These are phyloP conservation scores for Tuber indicum DNA, from an alignment of 495 filamentous ascomycete genomes.

Conservation along the genomic window DNA sequence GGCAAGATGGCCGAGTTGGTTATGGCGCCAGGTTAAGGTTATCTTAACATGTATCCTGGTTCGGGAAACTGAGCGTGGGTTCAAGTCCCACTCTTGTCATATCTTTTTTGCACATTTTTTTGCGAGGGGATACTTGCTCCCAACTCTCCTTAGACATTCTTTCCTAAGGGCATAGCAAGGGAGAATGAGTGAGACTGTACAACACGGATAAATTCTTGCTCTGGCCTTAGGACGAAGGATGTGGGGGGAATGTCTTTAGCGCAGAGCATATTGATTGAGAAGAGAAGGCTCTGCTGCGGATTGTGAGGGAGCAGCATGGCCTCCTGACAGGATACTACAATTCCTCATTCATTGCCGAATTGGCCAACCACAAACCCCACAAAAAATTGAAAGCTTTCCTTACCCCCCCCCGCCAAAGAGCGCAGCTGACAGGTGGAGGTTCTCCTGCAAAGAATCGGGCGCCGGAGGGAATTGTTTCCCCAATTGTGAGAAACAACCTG, in stretches of 20 bases:
- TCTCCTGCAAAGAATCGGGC: neutral
- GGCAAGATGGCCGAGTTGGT: slow-evolving; percentile 40
- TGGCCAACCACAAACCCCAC: neutral
- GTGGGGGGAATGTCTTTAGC: neutral
- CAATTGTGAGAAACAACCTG: neutral
- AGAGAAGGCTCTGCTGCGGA: neutral
- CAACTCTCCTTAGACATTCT: neutral
- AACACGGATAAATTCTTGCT: neutral
- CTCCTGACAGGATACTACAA: neutral
- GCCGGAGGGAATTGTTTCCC: neutral
- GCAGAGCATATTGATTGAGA: neutral
- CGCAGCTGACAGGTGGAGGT: neutral
- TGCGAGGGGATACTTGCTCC: neutral
- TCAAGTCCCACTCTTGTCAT: slow-evolving; percentile 37
- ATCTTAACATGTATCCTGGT: slow-evolving; percentile 32
- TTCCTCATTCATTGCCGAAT: neutral
- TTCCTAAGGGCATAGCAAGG: neutral
- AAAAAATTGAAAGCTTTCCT: neutral
- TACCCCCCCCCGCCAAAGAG: neutral
- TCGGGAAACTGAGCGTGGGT: slow-evolving; percentile 33
- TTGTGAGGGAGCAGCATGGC: neutral
- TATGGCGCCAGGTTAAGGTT: slow-evolving; percentile 37
- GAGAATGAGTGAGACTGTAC: neutral
- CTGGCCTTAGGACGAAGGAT: neutral
- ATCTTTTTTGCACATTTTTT: slow-evolving; percentile 12